Conservation (phyloP, 108 stramenopile species). For the Cyclotella kingstonii region DNA sequence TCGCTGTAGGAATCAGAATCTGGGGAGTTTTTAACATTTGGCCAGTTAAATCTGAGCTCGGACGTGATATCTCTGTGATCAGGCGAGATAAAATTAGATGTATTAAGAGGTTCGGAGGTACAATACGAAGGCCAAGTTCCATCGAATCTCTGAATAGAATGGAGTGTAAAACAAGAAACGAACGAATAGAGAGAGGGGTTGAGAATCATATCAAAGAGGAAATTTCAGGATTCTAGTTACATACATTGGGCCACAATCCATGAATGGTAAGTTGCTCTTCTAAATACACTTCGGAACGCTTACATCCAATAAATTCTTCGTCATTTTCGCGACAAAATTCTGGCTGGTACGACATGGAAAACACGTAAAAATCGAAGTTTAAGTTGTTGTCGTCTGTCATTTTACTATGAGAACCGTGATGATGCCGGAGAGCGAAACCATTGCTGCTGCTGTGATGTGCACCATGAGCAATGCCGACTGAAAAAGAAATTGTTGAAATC, state of each 20-base stretch:
- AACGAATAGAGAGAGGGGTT: background rate
- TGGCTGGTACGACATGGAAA: conserved; percentile 48
- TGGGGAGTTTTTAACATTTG: conserved; percentile 38
- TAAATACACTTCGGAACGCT: conserved; percentile 27
- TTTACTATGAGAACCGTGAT: no score
- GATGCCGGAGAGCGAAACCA: no score
- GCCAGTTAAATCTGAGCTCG: conserved; percentile 40
- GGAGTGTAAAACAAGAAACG: background rate
- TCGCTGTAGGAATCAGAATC: conserved; percentile 7
- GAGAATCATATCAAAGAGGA: no score
- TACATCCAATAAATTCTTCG: conserved; percentile 36
- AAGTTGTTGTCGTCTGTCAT: no score
- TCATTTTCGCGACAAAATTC: conserved; percentile 44
- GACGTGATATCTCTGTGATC: background rate
- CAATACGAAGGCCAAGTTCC: conserved; percentile 46
- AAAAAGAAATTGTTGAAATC: no score
- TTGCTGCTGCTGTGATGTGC: no score
- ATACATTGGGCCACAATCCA: conserved; percentile 50
- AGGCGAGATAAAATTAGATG: background rate
- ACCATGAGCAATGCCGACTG: no score
- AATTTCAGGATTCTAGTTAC: no score
- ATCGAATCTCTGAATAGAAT: conserved; percentile 30
- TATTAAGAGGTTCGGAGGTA: conserved; percentile 36
- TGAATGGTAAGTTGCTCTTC: conserved; percentile 48
- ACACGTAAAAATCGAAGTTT: conserved; percentile 42